phyloP scores from a whole-genome alignment of 257 asterid species.

The Solanum bulbocastanum region DNA sequence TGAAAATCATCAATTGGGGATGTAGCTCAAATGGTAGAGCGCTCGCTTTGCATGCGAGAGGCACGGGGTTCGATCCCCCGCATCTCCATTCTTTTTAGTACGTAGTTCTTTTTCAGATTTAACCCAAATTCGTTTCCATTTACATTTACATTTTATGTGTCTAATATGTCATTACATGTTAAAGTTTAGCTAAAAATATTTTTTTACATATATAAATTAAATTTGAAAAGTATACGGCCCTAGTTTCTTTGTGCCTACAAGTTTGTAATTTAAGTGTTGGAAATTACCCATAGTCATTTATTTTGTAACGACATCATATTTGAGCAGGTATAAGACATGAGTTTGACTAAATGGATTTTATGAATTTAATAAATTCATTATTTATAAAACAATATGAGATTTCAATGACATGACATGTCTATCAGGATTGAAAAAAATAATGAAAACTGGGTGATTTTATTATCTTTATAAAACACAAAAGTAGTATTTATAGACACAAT shows the following conservation, averaged over 20 bases:
- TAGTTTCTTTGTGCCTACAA: not conserved
- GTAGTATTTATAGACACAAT: too few species aligned
- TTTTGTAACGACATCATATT: too few species aligned
- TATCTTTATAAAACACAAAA: too few species aligned
- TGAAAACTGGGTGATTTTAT: not conserved
- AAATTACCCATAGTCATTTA: too few species aligned
- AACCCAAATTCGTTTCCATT: too few species aligned
- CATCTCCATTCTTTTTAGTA: conserved; percentile 31
- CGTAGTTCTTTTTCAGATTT: too few species aligned
- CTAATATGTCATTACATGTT: not conserved
- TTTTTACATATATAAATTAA: not conserved
- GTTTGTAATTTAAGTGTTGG: not conserved
- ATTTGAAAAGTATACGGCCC: not conserved
- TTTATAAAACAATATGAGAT: not conserved
- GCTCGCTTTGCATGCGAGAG: conserved; percentile 99
- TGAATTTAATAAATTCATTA: too few species aligned
- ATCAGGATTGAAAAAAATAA: not conserved
- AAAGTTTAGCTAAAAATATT: not conserved
- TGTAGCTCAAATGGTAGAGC: conserved; percentile 99
- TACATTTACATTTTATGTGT: not conserved
- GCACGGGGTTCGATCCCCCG: conserved; percentile 95
- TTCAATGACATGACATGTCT: not conserved
- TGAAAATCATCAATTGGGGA: conserved; percentile 29
- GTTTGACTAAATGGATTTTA: not conserved
- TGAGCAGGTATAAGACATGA: too few species aligned